Base-by-base conservation (phyloP, 495 filamentous ascomycete genomes). In the Penicillium verhagenii region DNA sequence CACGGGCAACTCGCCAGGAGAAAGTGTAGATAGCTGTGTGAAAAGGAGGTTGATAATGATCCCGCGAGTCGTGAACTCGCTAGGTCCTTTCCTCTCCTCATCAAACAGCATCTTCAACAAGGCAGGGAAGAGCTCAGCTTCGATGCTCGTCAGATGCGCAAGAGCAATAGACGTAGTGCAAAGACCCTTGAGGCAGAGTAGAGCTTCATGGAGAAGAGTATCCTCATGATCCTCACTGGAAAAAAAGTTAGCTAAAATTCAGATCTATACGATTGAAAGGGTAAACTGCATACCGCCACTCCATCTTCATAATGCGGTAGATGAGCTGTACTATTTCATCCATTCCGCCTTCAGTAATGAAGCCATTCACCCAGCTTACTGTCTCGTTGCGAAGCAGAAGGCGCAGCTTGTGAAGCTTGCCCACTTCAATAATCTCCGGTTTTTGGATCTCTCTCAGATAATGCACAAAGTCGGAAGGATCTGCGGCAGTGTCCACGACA, bases 171-270 rank as follows among this genome's bases (percentile, higher is more conserved):
- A 91, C 4, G 92, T 96, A 14, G 95, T 98, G 73, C 90, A 96
- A 1, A 97, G 83, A 2, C 89, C 94, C 72, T 98, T 98, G 19
- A 98, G 81, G 62, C 95, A 97, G 37, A 97, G 84, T 28, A 98
- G 75, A 21, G 89, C 88, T 70, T 98, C 94, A 57, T 97, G 93
- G 11, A 97, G 80, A 18, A 98, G 80, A 18, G 83, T 84, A 65
- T 98, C 94, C 71, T 98, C 94, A 65, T 98, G 94, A 61, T 98
- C 94, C 76, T 97, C 94, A 64, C 91, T 92, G 56, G 63, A n/a
- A 37, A 31, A n/a, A 28, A 16, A 25, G 14, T 45, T 26, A 45
- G n/a, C 16, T 11, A 37, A 71, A 48, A 68, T 66, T 35, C 9
- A 31, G 18, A 44, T 1, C 8, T 4, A 26, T 19, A 42, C 31